Conservation (phyloP, 2,329 filamentous ascomycete genomes). For the Thyridium curvatum region DNA sequence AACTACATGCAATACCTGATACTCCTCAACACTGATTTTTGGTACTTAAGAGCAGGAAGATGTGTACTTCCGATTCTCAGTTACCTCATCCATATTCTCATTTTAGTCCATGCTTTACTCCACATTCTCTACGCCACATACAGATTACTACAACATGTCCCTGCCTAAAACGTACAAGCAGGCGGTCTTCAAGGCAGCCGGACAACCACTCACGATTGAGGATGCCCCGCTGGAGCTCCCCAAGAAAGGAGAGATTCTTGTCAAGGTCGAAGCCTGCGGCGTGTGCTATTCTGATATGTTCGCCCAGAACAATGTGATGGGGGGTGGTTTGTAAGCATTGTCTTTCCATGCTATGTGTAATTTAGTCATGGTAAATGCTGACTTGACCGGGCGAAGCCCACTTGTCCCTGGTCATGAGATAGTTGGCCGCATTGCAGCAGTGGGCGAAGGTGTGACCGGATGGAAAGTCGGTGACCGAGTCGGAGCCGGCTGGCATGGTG, state of each 20-base stretch:
- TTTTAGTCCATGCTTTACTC: too few relatives aligned
- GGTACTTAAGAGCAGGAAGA: too few relatives aligned
- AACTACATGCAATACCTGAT: too few relatives aligned
- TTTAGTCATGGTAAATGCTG: too few relatives aligned
- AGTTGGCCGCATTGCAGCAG: slow-evolving; percentile 50
- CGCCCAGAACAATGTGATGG: slow-evolving; percentile 24
- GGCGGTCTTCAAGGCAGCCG: slow-evolving; percentile 41
- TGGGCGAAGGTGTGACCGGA: slow-evolving; percentile 41
- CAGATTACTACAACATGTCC: slow-evolving; percentile 9
- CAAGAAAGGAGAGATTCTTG: slow-evolving; percentile 35
- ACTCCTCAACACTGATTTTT: too few relatives aligned
- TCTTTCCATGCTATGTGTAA: background rate
- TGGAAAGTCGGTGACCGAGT: slow-evolving; percentile 47
- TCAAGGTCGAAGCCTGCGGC: slow-evolving; percentile 57
- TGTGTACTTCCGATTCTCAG: too few relatives aligned
- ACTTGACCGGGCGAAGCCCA: slow-evolving; percentile 2
- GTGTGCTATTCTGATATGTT: slow-evolving; percentile 49
- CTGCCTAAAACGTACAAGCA: slow-evolving; percentile 52
- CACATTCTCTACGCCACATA: too few relatives aligned
- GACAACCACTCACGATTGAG: slow-evolving; percentile 42
- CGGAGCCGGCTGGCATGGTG: slow-evolving; percentile 43
- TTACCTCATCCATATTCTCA: too few relatives aligned
- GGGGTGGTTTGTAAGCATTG: slow-evolving; percentile 23
- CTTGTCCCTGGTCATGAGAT: slow-evolving; percentile 54
- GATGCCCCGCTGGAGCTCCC: slow-evolving; percentile 36